These are phyloP conservation scores for Monilinia polystroma DNA, from an alignment of 2,329 filamentous ascomycete genomes.

Conservation along the genomic window DNA sequence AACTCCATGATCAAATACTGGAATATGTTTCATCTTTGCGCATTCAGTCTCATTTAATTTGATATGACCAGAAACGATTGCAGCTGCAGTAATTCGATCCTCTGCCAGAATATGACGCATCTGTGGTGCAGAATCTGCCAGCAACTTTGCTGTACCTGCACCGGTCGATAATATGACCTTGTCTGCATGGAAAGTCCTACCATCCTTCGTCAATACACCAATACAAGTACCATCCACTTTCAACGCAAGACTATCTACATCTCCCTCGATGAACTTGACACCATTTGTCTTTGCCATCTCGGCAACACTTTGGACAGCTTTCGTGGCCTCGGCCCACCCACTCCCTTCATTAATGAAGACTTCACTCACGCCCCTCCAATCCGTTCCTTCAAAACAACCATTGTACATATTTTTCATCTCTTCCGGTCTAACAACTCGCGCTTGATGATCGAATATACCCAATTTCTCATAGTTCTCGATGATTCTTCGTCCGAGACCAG, in stretches of 20 bases:
- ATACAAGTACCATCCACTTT: slow-evolving; percentile 47
- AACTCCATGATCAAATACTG: slow-evolving; percentile 52
- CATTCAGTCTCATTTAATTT: slow-evolving; percentile 48
- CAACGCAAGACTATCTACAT: slow-evolving; percentile 48
- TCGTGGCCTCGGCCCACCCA: slow-evolving; percentile 53
- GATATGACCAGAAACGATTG: slow-evolving; percentile 51
- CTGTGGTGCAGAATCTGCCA: slow-evolving; percentile 52
- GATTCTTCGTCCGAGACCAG: slow-evolving; percentile 48
- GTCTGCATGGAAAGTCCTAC: slow-evolving; percentile 49
- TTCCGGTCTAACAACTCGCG: slow-evolving; percentile 46
- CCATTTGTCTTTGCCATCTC: slow-evolving; percentile 46
- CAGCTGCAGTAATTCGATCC: slow-evolving; percentile 56
- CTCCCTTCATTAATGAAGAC: slow-evolving; percentile 52
- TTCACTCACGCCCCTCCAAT: slow-evolving; percentile 43
- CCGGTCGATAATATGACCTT: slow-evolving; percentile 56
- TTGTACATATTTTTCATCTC: slow-evolving; percentile 45
- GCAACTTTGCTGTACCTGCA: slow-evolving; percentile 54
- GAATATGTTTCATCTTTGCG: slow-evolving; percentile 49
- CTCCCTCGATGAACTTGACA: slow-evolving; percentile 47
- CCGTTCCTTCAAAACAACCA: slow-evolving; percentile 43
- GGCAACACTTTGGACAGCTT: slow-evolving; percentile 47
- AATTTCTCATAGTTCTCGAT: slow-evolving; percentile 47
- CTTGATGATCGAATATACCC: slow-evolving; percentile 39
- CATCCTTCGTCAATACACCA: slow-evolving; percentile 52
- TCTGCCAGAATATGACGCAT: slow-evolving; percentile 53